Evolutionary conservation across 345 rosid species (phyloP).

Genomic region (Durio zibethinus): DNA sequence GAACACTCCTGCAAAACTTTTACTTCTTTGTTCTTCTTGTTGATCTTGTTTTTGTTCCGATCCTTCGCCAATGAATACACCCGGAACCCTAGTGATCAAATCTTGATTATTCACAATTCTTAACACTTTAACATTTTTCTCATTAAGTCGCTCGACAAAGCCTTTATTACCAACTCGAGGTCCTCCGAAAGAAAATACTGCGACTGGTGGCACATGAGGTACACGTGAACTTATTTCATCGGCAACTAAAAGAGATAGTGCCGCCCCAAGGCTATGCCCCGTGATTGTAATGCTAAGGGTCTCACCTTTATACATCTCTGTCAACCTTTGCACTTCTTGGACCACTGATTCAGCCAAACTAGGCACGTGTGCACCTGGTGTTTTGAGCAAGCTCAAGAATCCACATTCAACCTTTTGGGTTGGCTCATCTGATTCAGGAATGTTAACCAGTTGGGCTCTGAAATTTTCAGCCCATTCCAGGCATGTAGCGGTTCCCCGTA

Average conservation of each 20-base stretch:
- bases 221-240: slow-evolving; percentile 58
- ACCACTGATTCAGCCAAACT: slow-evolving; percentile 58
- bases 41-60: slow-evolving; percentile 6
- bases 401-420: slow-evolving; percentile 79
- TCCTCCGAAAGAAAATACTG: slow-evolving; percentile 89
- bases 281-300: slow-evolving; percentile 75
- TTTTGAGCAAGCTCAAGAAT: slow-evolving; percentile 65
- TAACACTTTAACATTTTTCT: slow-evolving; percentile 60
- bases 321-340: slow-evolving; percentile 49
- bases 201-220: slow-evolving; percentile 42
- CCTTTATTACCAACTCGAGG: slow-evolving; percentile 79
- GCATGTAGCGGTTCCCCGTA: slow-evolving; percentile 93
- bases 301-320: slow-evolving; percentile 59
- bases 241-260: slow-evolving; percentile 72
- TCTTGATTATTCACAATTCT: slow-evolving; percentile 85
- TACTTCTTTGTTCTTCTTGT: slow-evolving; percentile 27
- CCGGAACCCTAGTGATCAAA: slow-evolving; percentile 76
- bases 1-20: slow-evolving; percentile 23
- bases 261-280: slow-evolving; percentile 96
- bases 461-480: slow-evolving; percentile 96
- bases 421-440: slow-evolving; percentile 25
- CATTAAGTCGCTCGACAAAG: slow-evolving; percentile 38
- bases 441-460: slow-evolving; percentile 51
- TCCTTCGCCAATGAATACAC: slow-evolving; percentile 39
- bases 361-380: slow-evolving; percentile 44